phyloP scores from a whole-genome alignment of 1,139 yeast species.

The Nadsonia commutata region DNA sequence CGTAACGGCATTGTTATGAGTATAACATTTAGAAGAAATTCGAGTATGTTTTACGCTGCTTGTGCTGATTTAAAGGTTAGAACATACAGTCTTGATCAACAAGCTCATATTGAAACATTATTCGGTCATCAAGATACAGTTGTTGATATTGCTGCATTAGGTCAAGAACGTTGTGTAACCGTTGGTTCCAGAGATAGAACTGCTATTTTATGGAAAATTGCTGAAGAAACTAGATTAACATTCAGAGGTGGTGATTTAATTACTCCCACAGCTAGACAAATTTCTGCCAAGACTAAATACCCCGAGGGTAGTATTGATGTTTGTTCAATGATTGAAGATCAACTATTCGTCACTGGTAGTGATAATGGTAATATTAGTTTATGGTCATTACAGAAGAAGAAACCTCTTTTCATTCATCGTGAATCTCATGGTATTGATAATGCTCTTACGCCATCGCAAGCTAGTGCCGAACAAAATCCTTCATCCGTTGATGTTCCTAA shows the following conservation, averaged over 20 bases:
- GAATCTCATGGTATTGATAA: constrained; percentile 60
- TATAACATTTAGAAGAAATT: constrained; percentile 58
- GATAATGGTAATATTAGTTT: constrained; percentile 81
- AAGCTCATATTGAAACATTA: constrained; percentile 75
- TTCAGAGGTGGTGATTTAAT: constrained; percentile 71
- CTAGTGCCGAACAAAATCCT: constrained; percentile 51
- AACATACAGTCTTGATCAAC: constrained; percentile 72
- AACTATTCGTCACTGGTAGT: constrained; percentile 85
- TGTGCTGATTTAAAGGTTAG: constrained; percentile 87
- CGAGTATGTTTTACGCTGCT: constrained; percentile 81
- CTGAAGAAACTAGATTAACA: constrained; percentile 86
- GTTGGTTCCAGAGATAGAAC: constrained; percentile 93
- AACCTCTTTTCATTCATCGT: constrained; percentile 57
- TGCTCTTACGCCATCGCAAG: constrained; percentile 29
- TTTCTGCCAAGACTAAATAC: constrained; percentile 4
- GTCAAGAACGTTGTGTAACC: constrained; percentile 82
- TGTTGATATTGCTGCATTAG: constrained; percentile 62
- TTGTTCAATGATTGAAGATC: constrained; percentile 82
- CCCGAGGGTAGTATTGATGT: constrained; percentile 86
- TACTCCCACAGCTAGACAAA: neutral
- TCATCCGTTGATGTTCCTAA: constrained; percentile 40
- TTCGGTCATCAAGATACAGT: constrained; percentile 94
- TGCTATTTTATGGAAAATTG: constrained; percentile 91
- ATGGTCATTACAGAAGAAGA: constrained; percentile 86
- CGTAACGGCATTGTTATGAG: constrained; percentile 59